Conservation (phyloP, 2,329 filamentous ascomycete genomes). For the Periconia sp. region DNA sequence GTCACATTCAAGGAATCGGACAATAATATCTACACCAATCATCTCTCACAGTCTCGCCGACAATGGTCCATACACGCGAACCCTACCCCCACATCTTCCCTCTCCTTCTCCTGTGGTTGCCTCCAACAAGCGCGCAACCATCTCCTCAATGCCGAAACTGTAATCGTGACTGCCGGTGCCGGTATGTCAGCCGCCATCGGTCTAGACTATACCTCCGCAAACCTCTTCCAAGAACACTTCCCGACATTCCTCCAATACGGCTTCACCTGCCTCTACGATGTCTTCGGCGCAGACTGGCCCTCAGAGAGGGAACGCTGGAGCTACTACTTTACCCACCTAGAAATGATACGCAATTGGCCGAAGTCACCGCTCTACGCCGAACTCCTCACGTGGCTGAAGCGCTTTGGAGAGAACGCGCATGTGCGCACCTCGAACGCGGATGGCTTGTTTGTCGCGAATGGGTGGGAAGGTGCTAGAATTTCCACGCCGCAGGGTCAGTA, state of each 20-base stretch:
- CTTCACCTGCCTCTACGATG: slow-evolving; percentile 34
- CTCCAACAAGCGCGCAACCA: slow-evolving; percentile 14
- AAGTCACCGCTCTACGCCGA: slow-evolving; percentile 20
- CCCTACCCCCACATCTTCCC: background rate
- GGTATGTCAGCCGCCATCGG: slow-evolving; percentile 40
- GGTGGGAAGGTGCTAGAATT: slow-evolving; percentile 21
- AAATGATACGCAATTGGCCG: slow-evolving; percentile 29
- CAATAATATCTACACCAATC: background rate
- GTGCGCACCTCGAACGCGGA: slow-evolving; percentile 40
- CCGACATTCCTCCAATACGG: slow-evolving; percentile 31
- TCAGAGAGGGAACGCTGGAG: slow-evolving; percentile 34
- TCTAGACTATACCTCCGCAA: slow-evolving; percentile 35
- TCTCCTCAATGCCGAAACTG: slow-evolving; percentile 23
- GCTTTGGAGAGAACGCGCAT: slow-evolving; percentile 18
- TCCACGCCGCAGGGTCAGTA: slow-evolving; percentile 39
- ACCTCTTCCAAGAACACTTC: slow-evolving; percentile 34
- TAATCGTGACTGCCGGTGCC: slow-evolving; percentile 38
- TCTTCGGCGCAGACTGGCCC: slow-evolving; percentile 35
- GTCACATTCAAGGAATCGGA: slow-evolving; percentile 13
- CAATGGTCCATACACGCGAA: slow-evolving; percentile 18
- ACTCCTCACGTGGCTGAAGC: slow-evolving; percentile 15
- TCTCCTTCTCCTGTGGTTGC: background rate
- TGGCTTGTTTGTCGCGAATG: slow-evolving; percentile 32
- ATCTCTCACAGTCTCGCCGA: background rate
- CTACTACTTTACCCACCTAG: slow-evolving; percentile 37